Base-by-base conservation (phyloP, 192 early-diverging fungal genomes). In the Coemansia sp. region DNA sequence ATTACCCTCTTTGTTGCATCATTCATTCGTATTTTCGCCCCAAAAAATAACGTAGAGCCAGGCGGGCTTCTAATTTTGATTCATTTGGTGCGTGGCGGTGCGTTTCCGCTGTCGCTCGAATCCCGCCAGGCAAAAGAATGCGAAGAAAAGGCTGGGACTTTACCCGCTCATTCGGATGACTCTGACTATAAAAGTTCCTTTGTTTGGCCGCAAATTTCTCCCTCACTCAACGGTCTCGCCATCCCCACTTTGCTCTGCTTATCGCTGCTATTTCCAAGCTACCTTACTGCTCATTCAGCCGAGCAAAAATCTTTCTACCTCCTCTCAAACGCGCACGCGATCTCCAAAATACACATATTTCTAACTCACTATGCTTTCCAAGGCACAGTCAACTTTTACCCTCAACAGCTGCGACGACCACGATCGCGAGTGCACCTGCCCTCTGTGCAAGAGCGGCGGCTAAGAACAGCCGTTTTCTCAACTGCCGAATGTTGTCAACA, bases 21-120 rank as follows among this genome's bases (percentile, higher is more conserved):
- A 60, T 47, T 47, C 38, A 58, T 60, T 23, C 44, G 22, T 60
- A 31, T 60, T 44, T 47, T 42, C 44, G 20, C 42, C 42, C 58
- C 37, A 42, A 42, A 57, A 46, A 36, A 60, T 47, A 38, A 59
- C 21, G 22, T 34, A 40, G 57, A 47, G 22, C 22, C 28, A 44
- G 44, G 44, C 40, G 42, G 58, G 20, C 17, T 44, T 47, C 23
- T 22, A 20, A 60, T 60, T 47, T 42, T 38, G 58, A 60, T 60
- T 60, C 58, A 60, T 60, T 42, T 23, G 46, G 58, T 28, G 58
- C 58, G 58, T 60, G 58, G 58, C 58, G 38, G 58, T 22, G 58
- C 44, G 21, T 40, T 44, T 12, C 22, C 40, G 58, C 44, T 59
- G 19, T 38, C 1, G 11, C 21, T 44, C 21, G 22, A 10, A 59